A percentile compares a stretch with the other conserved stretches of the same genome.
Conservation (phyloP, 2,329 filamentous ascomycete genomes). For the Bipolaris zeicola region DNA sequence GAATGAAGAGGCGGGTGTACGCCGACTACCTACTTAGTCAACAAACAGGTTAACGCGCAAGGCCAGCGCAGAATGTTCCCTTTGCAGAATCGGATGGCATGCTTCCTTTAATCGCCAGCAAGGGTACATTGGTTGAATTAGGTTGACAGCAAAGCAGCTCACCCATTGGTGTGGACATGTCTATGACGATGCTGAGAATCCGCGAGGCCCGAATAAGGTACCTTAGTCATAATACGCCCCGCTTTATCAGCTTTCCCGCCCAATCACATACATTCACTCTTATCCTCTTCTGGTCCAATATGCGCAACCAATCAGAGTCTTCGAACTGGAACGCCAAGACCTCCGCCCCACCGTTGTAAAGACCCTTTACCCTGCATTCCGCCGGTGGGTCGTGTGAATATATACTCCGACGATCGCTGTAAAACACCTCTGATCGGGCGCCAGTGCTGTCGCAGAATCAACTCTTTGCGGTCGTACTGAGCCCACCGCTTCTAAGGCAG, state of each 20-base stretch:
- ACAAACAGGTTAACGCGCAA: slow-evolving; percentile 1
- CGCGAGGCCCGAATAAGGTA: background rate
- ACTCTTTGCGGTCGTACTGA: too few relatives aligned
- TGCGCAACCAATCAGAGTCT: slow-evolving; percentile 4
- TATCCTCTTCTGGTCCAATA: slow-evolving; percentile 13
- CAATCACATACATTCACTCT: background rate
- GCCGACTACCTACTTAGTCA: background rate
- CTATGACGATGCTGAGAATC: slow-evolving; percentile 11
- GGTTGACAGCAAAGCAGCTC: background rate
- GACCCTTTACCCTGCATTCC: too few relatives aligned
- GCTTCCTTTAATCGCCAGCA: background rate
- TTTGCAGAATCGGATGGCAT: slow-evolving; percentile 16
- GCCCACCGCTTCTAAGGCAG: too few relatives aligned
- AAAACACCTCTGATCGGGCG: too few relatives aligned
- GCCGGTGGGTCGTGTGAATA: too few relatives aligned
- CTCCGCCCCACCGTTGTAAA: too few relatives aligned
- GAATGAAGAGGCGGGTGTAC: background rate
- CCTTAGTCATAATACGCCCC: background rate
- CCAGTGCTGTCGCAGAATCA: too few relatives aligned
- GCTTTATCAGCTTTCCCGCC: background rate
- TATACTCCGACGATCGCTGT: too few relatives aligned
- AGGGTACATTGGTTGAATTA: background rate
- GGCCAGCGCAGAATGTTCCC: slow-evolving; percentile 27
- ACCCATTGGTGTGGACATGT: slow-evolving; percentile 9
- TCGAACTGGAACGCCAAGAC: too few relatives aligned